These are phyloP conservation scores for Pseudogymnoascus pannorum DNA, from an alignment of 2,329 filamentous ascomycete species.

Conservation along the genomic window DNA sequence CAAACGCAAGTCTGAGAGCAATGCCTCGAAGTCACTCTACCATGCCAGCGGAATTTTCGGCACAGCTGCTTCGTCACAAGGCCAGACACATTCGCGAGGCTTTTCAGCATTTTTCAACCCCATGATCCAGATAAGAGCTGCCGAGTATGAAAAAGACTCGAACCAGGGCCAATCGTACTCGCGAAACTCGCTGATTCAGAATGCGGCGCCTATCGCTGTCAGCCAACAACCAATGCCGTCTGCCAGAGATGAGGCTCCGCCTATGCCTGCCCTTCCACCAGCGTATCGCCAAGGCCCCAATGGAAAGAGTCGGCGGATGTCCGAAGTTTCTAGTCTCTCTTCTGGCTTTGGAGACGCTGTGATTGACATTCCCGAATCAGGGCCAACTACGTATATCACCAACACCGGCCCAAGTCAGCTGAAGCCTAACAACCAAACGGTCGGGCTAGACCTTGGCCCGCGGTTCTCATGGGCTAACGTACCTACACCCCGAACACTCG, in stretches of 20 bases:
- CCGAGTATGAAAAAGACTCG: neutral
- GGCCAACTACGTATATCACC: constrained; percentile 12
- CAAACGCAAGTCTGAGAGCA: neutral
- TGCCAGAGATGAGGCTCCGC: neutral
- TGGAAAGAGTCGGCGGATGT: neutral
- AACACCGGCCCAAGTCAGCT: neutral
- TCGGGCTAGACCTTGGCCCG: constrained; percentile 7
- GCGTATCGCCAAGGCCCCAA: neutral
- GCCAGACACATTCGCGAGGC: neutral
- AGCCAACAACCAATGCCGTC: neutral
- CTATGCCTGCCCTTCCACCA: constrained; percentile 27
- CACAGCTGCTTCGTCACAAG: neutral
- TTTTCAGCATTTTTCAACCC: constrained; percentile 6
- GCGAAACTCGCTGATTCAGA: constrained; percentile 1
- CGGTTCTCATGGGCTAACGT: constrained; percentile 27
- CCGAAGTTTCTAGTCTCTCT: constrained; percentile 51
- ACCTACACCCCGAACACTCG: constrained; percentile 9
- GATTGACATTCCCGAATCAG: constrained; percentile 39
- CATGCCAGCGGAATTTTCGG: neutral
- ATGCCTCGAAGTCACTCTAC: neutral
- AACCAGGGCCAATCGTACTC: neutral
- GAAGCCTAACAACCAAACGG: neutral
- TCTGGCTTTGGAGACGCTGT: constrained; percentile 59
- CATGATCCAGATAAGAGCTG: neutral
- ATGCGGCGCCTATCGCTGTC: neutral